A percentile compares a stretch with the other conserved stretches of the same genome.
Evolutionary conservation across 2,329 filamentous ascomycete species (phyloP).

Genomic region (Xylaria arbuscula): DNA sequence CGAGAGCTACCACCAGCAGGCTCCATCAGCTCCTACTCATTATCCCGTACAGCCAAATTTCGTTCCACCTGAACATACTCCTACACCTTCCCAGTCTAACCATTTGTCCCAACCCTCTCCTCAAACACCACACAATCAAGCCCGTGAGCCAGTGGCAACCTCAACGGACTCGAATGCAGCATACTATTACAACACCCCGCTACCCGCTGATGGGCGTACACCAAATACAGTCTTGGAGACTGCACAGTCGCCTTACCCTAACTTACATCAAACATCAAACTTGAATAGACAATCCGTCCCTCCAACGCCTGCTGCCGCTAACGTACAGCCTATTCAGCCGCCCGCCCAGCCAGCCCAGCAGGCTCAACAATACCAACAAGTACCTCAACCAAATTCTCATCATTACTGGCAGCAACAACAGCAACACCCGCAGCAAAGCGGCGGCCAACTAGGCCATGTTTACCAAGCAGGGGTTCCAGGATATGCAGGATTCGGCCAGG

Average conservation of each 20-base stretch:
- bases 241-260: slow-evolving; percentile 64
- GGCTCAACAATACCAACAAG: slow-evolving; percentile 51
- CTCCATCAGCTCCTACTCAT: slow-evolving; percentile 54
- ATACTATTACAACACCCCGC: slow-evolving; percentile 67
- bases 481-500: slow-evolving; percentile 65
- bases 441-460: slow-evolving; percentile 55
- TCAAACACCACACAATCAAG: slow-evolving; percentile 47
- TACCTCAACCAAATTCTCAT: slow-evolving; percentile 53
- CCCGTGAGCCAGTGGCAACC: slow-evolving; percentile 50
- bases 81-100: slow-evolving; percentile 41
- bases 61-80: slow-evolving; percentile 48
- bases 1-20: slow-evolving; percentile 63
- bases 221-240: slow-evolving; percentile 57
- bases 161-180: slow-evolving; percentile 64
- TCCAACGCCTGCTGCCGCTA: slow-evolving; percentile 51
- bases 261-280: slow-evolving; percentile 60
- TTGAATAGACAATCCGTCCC: slow-evolving; percentile 59
- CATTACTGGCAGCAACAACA: slow-evolving; percentile 61
- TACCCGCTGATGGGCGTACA: slow-evolving; percentile 51
- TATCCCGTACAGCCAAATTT: slow-evolving; percentile 53
- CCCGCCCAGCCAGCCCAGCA: slow-evolving; percentile 45
- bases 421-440: slow-evolving; percentile 56
- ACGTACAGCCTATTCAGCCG: slow-evolving; percentile 41
- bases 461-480: slow-evolving; percentile 51
- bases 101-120: slow-evolving; percentile 48